Base-by-base conservation (phyloP, 1,284 basidiomycete species). In the Porodaedalea pini region DNA sequence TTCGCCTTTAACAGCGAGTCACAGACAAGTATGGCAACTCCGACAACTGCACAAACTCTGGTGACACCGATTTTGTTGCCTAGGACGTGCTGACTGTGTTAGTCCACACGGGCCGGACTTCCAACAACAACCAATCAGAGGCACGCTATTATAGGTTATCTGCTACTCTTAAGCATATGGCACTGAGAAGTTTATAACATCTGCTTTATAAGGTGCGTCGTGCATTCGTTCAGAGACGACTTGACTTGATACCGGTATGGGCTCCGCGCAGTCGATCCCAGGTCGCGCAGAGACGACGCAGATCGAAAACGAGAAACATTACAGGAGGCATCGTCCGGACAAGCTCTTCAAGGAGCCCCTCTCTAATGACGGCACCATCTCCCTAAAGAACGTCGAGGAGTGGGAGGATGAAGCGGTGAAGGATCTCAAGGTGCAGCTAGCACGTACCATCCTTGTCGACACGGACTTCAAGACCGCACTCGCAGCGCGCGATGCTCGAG, bases 401-500 rank as follows among this genome's bases (percentile, higher is more conserved):
- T 92, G 90, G 90, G 87, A 91, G 70, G 68, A 73, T 0, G 71
- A 75, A 11, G 79, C 83, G 21, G 69, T 78, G 7, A 67, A 77
- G 5, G 78, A 83, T 59, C 79, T 88, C 11, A 89, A 89, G 69
- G 76, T 85, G 7, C 78, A 82, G 64, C 82, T 97, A 34, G 88
- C 92, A 3, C 85, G 91, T 60, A 88, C 91, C n/a, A 82, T 96
- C 61, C 78, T 98, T 25, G 76, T 83, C 63, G 89, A 95, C 67
- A 76, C 79, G 40, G 79, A 92, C 71, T 83, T 95, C 58, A 76
- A 78, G 56, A 70, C 77, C 15, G 78, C 86, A 1, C 79, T 98
- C 51, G 76, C 79, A 45, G 82, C 81, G 34, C 87, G 92, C 52
- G 66, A 78, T 8, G 82, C 90, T 0, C 66, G 73, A 51, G 78